Conservation (phyloP, 2,329 filamentous ascomycete species). For the Colletotrichum sp. region DNA sequence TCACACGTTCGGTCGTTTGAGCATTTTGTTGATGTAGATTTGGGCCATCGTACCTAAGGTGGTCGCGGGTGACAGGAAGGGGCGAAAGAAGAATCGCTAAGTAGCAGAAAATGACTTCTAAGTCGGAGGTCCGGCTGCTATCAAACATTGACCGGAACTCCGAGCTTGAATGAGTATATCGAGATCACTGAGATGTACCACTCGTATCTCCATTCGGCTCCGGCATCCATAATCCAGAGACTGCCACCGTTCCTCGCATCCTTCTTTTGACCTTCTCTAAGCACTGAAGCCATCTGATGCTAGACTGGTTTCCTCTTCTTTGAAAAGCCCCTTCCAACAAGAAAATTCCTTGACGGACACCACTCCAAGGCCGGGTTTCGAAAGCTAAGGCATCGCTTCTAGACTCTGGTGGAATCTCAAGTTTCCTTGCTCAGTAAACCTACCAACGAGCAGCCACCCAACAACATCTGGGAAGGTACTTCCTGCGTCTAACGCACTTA, state of each 20-base stretch:
- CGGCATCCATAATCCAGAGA: neutral
- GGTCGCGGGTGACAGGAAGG: no score
- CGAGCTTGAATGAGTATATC: no score
- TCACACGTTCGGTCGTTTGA: neutral
- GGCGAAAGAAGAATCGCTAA: no score
- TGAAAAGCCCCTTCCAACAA: neutral
- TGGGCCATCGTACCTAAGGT: no score
- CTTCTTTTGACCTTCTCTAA: neutral
- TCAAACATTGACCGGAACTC: no score
- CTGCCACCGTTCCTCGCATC: neutral
- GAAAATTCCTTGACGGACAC: neutral
- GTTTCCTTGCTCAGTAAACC: neutral
- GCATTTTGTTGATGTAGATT: neutral
- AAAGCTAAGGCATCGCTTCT: neutral
- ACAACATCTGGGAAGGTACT: neutral
- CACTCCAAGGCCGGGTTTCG: neutral
- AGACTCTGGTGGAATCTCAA: neutral
- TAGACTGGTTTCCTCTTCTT: neutral
- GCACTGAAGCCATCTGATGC: neutral
- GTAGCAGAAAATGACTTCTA: no score
- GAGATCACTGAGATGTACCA: no score
- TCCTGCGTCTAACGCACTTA: neutral
- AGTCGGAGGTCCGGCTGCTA: no score
- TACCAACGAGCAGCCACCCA: neutral
- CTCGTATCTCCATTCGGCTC: no score